Percentiles rank a stretch among this genome's conserved stretches.
Conservation (phyloP, 129 eudicot species). For the sunflower (Helianthus annuus) region DNA sequence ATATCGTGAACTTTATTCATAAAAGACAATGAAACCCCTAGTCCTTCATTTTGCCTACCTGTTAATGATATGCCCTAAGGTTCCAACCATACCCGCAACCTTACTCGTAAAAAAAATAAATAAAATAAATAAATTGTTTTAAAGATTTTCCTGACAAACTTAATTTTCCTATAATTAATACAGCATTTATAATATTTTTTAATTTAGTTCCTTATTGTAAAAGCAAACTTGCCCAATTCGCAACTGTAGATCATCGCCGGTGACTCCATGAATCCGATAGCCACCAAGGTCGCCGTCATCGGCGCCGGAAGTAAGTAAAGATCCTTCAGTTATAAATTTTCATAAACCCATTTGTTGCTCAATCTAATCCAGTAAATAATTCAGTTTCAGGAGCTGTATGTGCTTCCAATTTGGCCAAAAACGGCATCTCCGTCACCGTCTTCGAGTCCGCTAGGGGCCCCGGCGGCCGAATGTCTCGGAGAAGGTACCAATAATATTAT, state of each 20-base stretch:
- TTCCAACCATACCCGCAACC: too few relatives aligned
- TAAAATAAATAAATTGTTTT: too few relatives aligned
- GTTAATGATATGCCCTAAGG: too few relatives aligned
- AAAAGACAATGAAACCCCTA: too few relatives aligned
- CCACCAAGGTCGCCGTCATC: slow-evolving; percentile 77
- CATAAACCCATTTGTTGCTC: neutral
- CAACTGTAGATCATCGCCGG: neutral
- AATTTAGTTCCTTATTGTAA: neutral
- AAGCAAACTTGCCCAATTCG: neutral
- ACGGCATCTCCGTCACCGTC: slow-evolving; percentile 77
- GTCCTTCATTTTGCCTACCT: too few relatives aligned
- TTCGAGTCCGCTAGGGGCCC: slow-evolving; percentile 93
- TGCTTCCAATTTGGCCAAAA: slow-evolving; percentile 77
- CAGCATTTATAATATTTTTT: neutral
- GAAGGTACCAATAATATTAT: slow-evolving; percentile 48
- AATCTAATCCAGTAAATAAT: slow-evolving; percentile 13
- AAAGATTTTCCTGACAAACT: too few relatives aligned
- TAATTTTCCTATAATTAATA: neutral
- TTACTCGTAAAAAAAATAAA: too few relatives aligned
- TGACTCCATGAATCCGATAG: slow-evolving; percentile 53
- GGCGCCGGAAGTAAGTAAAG: slow-evolving; percentile 81
- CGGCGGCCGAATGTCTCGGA: slow-evolving; percentile 93
- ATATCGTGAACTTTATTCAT: too few relatives aligned
- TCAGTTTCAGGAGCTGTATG: slow-evolving; percentile 97
- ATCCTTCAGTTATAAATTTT: neutral